phyloP scores from a whole-genome alignment of 768 basidiomycete genomes.

The Sutorius australiensis region DNA sequence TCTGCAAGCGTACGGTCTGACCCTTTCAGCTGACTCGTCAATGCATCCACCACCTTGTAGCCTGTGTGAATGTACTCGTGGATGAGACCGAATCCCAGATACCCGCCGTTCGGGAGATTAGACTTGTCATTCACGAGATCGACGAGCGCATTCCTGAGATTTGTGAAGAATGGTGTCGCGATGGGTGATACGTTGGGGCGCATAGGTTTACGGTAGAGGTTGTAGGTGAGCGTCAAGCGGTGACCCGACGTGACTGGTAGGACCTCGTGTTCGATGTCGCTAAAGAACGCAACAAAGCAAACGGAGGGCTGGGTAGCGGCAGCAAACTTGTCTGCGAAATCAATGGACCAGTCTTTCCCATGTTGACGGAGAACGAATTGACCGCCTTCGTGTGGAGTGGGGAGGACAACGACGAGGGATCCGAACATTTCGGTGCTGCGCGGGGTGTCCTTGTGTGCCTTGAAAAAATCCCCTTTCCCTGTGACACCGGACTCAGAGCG shows the following conservation, averaged over 20 bases:
- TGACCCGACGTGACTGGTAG: too few relatives aligned
- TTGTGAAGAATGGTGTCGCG: too few relatives aligned
- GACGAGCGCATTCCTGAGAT: too few relatives aligned
- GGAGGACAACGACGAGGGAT: constrained; percentile 50
- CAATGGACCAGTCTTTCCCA: too few relatives aligned
- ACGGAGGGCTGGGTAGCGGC: too few relatives aligned
- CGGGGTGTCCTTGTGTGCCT: constrained; percentile 33
- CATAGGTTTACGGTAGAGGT: too few relatives aligned
- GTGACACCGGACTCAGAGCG: background rate
- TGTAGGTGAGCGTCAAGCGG: too few relatives aligned
- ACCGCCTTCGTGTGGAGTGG: constrained; percentile 27
- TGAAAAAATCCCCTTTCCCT: constrained; percentile 10
- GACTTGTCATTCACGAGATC: background rate
- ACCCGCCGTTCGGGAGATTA: constrained; percentile 3
- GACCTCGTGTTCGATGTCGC: too few relatives aligned
- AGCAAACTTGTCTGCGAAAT: too few relatives aligned
- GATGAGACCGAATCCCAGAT: constrained; percentile 8
- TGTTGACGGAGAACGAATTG: constrained; percentile 9
- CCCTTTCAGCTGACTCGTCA: constrained; percentile 13
- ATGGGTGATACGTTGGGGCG: too few relatives aligned
- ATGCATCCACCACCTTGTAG: background rate
- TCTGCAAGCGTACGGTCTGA: constrained; percentile 7
- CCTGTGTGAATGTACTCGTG: constrained; percentile 9
- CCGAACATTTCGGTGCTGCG: constrained; percentile 41
- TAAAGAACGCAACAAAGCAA: too few relatives aligned